Evolutionary conservation across 2,329 filamentous ascomycete genomes (phyloP).

Genomic region (Dichotomopilus funicola): DNA sequence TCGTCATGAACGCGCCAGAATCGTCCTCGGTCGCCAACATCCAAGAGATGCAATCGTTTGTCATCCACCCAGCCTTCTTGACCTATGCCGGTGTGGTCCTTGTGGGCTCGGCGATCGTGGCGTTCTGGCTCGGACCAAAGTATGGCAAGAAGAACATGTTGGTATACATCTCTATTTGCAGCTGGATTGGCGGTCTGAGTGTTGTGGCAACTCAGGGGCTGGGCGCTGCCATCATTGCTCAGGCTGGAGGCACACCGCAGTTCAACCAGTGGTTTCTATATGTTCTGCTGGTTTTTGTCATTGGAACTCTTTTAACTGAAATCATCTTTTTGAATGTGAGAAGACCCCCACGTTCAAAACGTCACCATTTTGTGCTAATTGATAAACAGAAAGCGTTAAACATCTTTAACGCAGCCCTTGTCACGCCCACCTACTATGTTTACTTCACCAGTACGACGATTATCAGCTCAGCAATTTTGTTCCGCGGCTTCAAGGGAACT

Average conservation of each 20-base stretch:
- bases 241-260: constrained; percentile 73
- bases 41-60: constrained; percentile 84
- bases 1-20: constrained; percentile 85
- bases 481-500: constrained; percentile 88
- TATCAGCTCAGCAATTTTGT: constrained; percentile 84
- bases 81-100: constrained; percentile 79
- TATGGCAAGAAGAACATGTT: constrained; percentile 98
- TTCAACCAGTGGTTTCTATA: constrained; percentile 99
- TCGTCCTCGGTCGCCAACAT: constrained; percentile 81
- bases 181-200: constrained; percentile 85
- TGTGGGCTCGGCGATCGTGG: constrained; percentile 62
- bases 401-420: constrained; percentile 90
- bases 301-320: constrained; percentile 82
- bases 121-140: constrained; percentile 73
- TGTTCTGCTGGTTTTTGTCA: constrained; percentile 82
- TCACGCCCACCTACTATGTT: constrained; percentile 97
- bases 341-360: constrained; percentile 20
- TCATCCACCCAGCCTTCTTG: constrained; percentile 80
- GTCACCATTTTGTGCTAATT: background rate
- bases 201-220: constrained; percentile 93
- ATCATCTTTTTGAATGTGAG: constrained; percentile 94
- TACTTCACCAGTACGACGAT: constrained; percentile 97
- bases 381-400: constrained; percentile 85
- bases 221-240: constrained; percentile 83
- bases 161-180: constrained; percentile 94